A percentile compares a stretch with the other conserved stretches of the same genome.
Evolutionary conservation across 495 filamentous ascomycete species (phyloP).

Genomic region (Cudoniella acicularis): DNA sequence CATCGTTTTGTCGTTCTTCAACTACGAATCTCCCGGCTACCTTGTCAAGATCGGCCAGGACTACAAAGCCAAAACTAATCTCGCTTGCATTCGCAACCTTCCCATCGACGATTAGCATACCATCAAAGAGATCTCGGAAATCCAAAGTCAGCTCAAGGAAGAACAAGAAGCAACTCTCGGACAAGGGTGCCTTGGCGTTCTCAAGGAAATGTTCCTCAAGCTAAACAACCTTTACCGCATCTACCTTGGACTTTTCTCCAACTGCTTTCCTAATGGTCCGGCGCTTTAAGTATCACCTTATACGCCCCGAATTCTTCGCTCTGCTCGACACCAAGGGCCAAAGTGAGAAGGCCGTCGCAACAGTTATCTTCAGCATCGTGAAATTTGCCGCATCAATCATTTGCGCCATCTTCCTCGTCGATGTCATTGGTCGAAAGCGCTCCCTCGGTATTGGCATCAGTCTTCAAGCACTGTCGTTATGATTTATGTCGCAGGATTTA

Average conservation of each 20-base stretch:
- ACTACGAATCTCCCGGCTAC: slow-evolving; percentile 51
- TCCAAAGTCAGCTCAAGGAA: slow-evolving; percentile 43
- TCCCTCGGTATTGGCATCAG: slow-evolving; percentile 61
- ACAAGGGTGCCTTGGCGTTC: slow-evolving; percentile 45
- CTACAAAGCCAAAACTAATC: slow-evolving; percentile 39
- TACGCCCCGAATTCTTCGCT: slow-evolving; percentile 65
- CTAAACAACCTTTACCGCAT: slow-evolving; percentile 62
- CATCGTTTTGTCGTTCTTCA: slow-evolving; percentile 57
- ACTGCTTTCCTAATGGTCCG: slow-evolving; percentile 66
- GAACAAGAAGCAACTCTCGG: slow-evolving; percentile 58
- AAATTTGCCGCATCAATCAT: slow-evolving; percentile 60
- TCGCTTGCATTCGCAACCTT: slow-evolving; percentile 49
- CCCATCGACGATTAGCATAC: slow-evolving; percentile 47
- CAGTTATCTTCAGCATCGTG: slow-evolving; percentile 66
- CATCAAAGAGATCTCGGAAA: slow-evolving; percentile 44
- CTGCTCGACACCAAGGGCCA: slow-evolving; percentile 59
- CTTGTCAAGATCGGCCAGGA: slow-evolving; percentile 37
- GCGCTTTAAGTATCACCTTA: slow-evolving; percentile 62
- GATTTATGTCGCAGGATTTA: slow-evolving; percentile 62
- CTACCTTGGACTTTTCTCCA: slow-evolving; percentile 30
- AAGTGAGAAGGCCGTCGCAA: slow-evolving; percentile 61
- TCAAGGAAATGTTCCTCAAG: slow-evolving; percentile 58
- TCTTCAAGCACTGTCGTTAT: slow-evolving; percentile 60
- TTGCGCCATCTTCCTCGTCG: slow-evolving; percentile 70
- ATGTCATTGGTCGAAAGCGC: slow-evolving; percentile 69